phyloP scores from a whole-genome alignment of 2,329 filamentous ascomycete species.

The Talaromyces rugulosus region DNA sequence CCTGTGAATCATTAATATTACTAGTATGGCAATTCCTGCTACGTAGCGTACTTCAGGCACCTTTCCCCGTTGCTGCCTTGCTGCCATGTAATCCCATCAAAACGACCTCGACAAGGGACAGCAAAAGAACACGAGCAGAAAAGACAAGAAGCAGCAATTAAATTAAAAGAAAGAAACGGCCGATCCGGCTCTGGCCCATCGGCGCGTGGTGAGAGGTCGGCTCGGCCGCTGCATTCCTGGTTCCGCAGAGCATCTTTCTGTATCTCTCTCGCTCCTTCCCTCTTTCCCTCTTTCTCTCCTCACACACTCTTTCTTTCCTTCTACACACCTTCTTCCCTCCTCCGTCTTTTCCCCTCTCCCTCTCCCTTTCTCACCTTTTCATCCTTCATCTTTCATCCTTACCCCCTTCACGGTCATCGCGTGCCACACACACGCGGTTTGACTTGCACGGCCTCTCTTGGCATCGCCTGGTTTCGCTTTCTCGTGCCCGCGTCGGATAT shows the following conservation, averaged over 20 bases:
- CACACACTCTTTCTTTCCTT: slow-evolving; percentile 14
- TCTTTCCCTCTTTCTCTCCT: slow-evolving; percentile 15
- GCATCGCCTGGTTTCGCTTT: slow-evolving; percentile 13
- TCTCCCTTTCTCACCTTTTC: background rate
- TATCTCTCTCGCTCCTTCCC: slow-evolving; percentile 11
- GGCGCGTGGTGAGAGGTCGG: background rate
- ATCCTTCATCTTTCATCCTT: background rate
- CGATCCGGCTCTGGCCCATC: background rate
- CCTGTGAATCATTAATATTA: no score
- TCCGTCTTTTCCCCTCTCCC: slow-evolving; percentile 9
- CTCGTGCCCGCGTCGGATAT: slow-evolving; percentile 18
- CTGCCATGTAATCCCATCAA: background rate
- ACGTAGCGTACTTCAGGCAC: no score
- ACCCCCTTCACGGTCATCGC: background rate
- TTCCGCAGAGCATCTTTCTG: slow-evolving; percentile 6
- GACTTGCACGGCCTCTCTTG: background rate
- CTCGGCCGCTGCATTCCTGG: slow-evolving; percentile 12
- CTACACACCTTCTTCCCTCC: slow-evolving; percentile 15
- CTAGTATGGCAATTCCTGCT: no score
- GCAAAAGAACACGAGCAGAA: background rate
- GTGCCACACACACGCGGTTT: background rate
- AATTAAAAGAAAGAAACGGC: background rate
- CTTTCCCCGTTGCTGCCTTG: no score
- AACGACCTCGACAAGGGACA: background rate
- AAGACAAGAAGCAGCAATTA: background rate